Evolutionary conservation across 2,329 filamentous ascomycete species (phyloP).

Genomic region (Aspergillus calidoustus): DNA sequence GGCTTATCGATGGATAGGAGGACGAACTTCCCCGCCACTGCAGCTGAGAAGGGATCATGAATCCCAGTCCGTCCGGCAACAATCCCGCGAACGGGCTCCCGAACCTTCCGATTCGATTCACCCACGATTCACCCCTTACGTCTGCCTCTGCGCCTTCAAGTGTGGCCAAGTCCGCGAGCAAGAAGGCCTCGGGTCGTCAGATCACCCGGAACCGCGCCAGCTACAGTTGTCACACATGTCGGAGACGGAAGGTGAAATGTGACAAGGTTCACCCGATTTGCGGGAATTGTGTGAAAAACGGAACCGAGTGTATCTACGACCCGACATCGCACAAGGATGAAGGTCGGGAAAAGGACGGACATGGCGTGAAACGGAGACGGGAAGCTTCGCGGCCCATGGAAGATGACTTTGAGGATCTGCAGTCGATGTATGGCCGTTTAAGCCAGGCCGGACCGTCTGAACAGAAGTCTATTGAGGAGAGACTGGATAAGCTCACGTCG

Average conservation of each 20-base stretch:
- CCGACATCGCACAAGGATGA: slow-evolving; percentile 34
- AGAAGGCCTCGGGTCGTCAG: slow-evolving; percentile 41
- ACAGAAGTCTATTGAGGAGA: slow-evolving; percentile 47
- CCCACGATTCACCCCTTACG: slow-evolving; percentile 10
- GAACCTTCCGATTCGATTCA: slow-evolving; percentile 15
- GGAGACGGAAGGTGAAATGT: slow-evolving; percentile 54
- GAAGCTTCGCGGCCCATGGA: slow-evolving; percentile 33
- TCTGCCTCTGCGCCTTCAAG: slow-evolving; percentile 14
- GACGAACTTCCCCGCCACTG: slow-evolving; percentile 27
- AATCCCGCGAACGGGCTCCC: slow-evolving; percentile 19
- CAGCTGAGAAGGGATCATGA: slow-evolving; percentile 28
- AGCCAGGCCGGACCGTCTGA: slow-evolving; percentile 31
- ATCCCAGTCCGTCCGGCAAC: slow-evolving; percentile 23
- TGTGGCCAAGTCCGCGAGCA: slow-evolving; percentile 9
- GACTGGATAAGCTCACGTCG: slow-evolving; percentile 49
- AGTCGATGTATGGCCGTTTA: slow-evolving; percentile 37
- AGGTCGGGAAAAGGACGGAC: slow-evolving; percentile 20
- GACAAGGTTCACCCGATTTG: slow-evolving; percentile 53
- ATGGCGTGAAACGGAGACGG: slow-evolving; percentile 44
- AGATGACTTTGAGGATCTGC: slow-evolving; percentile 38
- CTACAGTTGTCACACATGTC: slow-evolving; percentile 53
- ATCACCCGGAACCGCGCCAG: slow-evolving; percentile 54
- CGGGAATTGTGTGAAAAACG: slow-evolving; percentile 51
- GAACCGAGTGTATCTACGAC: slow-evolving; percentile 49
- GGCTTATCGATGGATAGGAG: slow-evolving; percentile 24